phyloP scores from a whole-genome alignment of 208 protist species.

The Trichomonas gallinae region DNA sequence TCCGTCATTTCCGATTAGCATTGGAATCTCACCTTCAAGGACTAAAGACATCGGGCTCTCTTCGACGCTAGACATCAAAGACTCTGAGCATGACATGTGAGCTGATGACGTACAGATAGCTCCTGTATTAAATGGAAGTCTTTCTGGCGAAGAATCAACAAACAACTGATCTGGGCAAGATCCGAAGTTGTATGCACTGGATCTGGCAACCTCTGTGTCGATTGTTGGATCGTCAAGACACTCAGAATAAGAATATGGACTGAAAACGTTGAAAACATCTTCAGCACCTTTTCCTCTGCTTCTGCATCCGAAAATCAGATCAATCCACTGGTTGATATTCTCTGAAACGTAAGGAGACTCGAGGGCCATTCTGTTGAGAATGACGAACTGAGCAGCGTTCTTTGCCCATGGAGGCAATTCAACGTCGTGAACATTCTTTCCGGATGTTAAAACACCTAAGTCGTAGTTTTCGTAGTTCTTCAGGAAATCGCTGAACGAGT shows the following conservation, averaged over 20 bases:
- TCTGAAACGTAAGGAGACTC: constrained; percentile 55
- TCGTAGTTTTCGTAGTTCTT: not conserved
- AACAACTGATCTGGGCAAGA: not conserved
- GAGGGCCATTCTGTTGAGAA: constrained; percentile 35
- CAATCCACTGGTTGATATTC: constrained; percentile 82
- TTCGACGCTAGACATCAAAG: not conserved
- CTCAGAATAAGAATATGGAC: not conserved
- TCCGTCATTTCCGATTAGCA: not conserved
- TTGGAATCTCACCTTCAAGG: not conserved
- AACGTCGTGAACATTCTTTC: constrained; percentile 23
- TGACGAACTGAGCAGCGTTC: constrained; percentile 33
- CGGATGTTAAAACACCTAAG: not conserved
- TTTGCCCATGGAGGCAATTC: constrained; percentile 40
- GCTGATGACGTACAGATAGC: not conserved
- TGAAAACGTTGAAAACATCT: not conserved
- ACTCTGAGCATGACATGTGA: not conserved
- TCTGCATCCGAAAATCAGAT: constrained; percentile 79
- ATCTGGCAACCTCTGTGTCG: not conserved
- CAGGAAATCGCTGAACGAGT: not conserved
- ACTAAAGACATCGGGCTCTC: not conserved
- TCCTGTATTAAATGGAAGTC: not conserved
- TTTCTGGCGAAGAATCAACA: not conserved
- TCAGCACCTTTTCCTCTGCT: not conserved
- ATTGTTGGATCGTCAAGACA: not conserved
- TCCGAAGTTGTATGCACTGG: not conserved